phyloP scores from a whole-genome alignment of 768 basidiomycete genomes.

The Leccinum boreale region DNA sequence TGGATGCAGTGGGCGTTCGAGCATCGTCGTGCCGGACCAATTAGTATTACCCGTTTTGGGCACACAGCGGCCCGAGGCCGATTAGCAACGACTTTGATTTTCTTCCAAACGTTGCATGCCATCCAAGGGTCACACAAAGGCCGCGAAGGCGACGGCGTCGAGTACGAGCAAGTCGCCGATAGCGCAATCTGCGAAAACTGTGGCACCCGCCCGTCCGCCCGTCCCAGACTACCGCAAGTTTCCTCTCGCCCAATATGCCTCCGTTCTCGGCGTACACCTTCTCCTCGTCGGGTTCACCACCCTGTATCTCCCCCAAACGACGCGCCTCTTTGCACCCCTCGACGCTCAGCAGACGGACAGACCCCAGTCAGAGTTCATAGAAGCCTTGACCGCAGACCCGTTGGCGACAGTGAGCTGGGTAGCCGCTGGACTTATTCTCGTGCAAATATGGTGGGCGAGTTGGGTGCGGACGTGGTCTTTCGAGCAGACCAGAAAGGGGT shows the following conservation, averaged over 20 bases:
- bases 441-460: slow-evolving; percentile 72
- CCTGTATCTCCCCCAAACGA: slow-evolving; percentile 67
- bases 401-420: slow-evolving; percentile 55
- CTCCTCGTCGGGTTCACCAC: slow-evolving; percentile 63
- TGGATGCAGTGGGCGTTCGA: no score
- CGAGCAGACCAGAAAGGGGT: slow-evolving; percentile 37
- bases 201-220: not conserved
- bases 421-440: slow-evolving; percentile 47
- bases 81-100: not conserved
- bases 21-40: no score
- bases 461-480: slow-evolving; percentile 62
- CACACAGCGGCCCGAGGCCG: not conserved
- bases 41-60: no score
- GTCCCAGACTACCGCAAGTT: slow-evolving; percentile 25
- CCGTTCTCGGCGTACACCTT: slow-evolving; percentile 64
- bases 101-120: not conserved
- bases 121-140: not conserved
- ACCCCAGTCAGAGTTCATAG: slow-evolving; percentile 71
- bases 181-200: not conserved
- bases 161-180: not conserved
- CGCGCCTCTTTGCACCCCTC: slow-evolving; percentile 40
- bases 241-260: slow-evolving; percentile 59
- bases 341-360: slow-evolving; percentile 42
- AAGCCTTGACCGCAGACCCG: slow-evolving; percentile 60
- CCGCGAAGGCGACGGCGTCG: not conserved